Base-by-base conservation (phyloP, 352 stramenopile species). In the Phytophthora capsici region DNA sequence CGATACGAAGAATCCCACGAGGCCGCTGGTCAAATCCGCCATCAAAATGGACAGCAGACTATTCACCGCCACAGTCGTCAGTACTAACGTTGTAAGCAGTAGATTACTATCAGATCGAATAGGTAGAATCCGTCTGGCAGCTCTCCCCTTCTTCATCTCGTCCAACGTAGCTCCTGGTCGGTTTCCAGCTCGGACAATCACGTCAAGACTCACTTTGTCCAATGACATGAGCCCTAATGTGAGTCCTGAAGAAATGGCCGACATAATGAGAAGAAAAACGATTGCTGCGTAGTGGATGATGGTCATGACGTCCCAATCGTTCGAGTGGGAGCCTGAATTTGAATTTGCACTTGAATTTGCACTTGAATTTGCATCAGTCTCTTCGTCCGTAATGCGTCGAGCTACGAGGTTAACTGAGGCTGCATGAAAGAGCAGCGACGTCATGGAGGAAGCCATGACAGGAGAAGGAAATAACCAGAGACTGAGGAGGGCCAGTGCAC, bases 21-120 rank as follows among this genome's bases (percentile, higher is more conserved):
- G 51, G 1, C 90, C 90, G 55, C 75, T 91, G 8, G 88, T 91
- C 51, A 98, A 80, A 43, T 97, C 91, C 7, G 94, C 95, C 79
- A 99, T 93, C 2, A 99, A 77, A 78, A 99, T 99, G 4, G 97
- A 99, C 4, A 99, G 74, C 38, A 98, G 40, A 34, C 95, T 95
- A 73, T 99, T 99, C 9, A 99, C 97, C 2, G 86, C 86, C 2
- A 99, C 95, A 66, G 99, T 99, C 48, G 97, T 97, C 10, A 99
- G 71, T 14, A 99, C 82, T 32, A 99, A 80, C 16, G 97, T 99
- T 69, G 96, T 99, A 30, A 99, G 88, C 40, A 99, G 80, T 19
- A 98, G 78, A 72, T 99, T 99, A 32, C 97, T 97, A 71, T 98
- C 87, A 32, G 88, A 69, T 14, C 97, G 90, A 26, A 99, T 66